These are phyloP conservation scores for Rhynchospora breviuscula DNA, from an alignment of 176 grass and related monocot genomes.

Conservation along the genomic window DNA sequence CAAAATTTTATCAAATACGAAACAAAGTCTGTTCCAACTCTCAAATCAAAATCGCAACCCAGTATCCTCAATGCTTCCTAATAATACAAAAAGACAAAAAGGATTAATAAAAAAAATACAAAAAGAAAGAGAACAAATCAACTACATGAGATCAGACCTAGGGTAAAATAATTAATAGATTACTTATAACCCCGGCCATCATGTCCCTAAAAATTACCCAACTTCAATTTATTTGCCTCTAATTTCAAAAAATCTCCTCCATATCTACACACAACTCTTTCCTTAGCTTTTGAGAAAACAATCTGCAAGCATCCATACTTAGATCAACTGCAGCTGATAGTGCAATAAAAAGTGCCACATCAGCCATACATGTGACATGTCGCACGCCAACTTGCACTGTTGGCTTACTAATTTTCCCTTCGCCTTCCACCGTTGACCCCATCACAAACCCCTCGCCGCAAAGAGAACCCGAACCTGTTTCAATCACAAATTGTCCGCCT, in stretches of 20 bases:
- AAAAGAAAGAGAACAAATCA: conserved; percentile 12
- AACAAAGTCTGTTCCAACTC: not conserved
- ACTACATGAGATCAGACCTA: conserved; percentile 20
- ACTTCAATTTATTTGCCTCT: not conserved
- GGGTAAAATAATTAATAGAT: not conserved
- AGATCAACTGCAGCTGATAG: conserved; percentile 74
- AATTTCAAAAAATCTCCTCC: conserved; percentile 31
- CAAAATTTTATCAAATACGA: not conserved
- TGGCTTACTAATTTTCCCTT: conserved; percentile 60
- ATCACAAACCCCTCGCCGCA: conserved; percentile 74
- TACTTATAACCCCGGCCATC: not conserved
- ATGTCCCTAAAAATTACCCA: conserved; percentile 14
- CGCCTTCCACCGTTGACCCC: conserved; percentile 71
- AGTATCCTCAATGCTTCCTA: not conserved
- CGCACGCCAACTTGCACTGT: conserved; percentile 79
- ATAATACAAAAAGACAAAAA: not conserved
- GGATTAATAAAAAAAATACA: conserved; percentile 4
- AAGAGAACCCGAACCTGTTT: conserved; percentile 40
- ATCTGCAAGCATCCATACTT: conserved; percentile 85
- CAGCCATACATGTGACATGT: conserved; percentile 76
- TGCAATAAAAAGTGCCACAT: conserved; percentile 82
- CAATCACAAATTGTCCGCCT: conserved; percentile 79
- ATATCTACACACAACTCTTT: conserved; percentile 78
- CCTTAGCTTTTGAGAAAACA: conserved; percentile 77
- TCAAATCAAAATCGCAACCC: not conserved